phyloP scores from a whole-genome alignment of 139 green algal genomes.

The Nannochloris sp. region DNA sequence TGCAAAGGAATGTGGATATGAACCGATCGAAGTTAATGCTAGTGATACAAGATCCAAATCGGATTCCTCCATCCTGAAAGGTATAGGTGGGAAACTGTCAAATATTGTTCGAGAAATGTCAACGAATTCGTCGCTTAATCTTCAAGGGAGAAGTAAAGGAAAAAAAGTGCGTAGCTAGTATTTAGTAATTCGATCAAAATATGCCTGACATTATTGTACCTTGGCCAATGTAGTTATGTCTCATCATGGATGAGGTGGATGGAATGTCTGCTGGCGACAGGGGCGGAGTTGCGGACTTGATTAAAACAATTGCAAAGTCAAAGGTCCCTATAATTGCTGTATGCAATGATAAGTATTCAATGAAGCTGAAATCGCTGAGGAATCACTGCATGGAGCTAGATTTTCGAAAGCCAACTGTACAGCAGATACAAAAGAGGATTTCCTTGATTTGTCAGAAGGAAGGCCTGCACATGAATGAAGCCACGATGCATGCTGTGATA shows the following conservation, averaged over 20 bases:
- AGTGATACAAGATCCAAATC: conserved; percentile 87
- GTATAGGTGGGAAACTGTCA: conserved; percentile 71
- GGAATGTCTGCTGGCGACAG: conserved; percentile 91
- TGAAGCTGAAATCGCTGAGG: conserved; percentile 78
- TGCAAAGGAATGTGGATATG: conserved; percentile 57
- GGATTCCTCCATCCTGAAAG: conserved; percentile 53
- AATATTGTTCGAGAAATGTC: conserved; percentile 91
- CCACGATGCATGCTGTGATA: conserved; percentile 70
- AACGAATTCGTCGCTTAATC: conserved; percentile 59
- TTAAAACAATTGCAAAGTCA: conserved; percentile 74
- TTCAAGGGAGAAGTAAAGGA: background rate
- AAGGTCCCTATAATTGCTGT: conserved; percentile 97
- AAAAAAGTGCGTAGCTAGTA: background rate
- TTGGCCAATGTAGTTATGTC: conserved; percentile 21
- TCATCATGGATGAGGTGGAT: conserved; percentile 99
- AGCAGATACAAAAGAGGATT: conserved; percentile 76
- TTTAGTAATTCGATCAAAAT: background rate
- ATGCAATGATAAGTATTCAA: conserved; percentile 96
- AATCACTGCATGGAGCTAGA: conserved; percentile 87
- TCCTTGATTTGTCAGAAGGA: conserved; percentile 61
- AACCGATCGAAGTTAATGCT: conserved; percentile 85
- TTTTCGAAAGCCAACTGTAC: conserved; percentile 64
- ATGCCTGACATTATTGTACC: conserved; percentile 22
- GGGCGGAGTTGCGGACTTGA: conserved; percentile 87
- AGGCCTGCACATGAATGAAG: conserved; percentile 61